These are phyloP conservation scores for Rhododendron griersonianum DNA, from an alignment of 148 eudicot species.

Conservation along the genomic window DNA sequence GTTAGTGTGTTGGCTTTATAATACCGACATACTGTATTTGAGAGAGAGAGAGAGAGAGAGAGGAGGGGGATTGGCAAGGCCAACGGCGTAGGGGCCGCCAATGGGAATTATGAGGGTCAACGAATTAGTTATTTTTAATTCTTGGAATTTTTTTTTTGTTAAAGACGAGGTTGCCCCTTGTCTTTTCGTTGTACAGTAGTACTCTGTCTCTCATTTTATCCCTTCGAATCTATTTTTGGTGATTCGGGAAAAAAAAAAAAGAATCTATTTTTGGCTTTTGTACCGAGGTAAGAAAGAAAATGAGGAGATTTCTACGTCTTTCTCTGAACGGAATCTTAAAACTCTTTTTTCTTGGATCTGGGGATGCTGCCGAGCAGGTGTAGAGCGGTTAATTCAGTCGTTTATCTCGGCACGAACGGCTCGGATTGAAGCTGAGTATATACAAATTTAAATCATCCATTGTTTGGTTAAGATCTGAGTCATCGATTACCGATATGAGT, in stretches of 20 bases:
- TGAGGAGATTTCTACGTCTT: background rate
- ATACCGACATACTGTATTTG: constrained; percentile 19
- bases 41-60: background rate
- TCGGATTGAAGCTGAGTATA: too few relatives aligned
- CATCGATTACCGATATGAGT: too few relatives aligned
- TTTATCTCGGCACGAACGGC: too few relatives aligned
- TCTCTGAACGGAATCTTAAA: background rate
- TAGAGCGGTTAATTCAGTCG: rapidly evolving
- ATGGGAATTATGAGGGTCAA: constrained; percentile 59
- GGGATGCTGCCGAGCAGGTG: too few relatives aligned
- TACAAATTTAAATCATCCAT: too few relatives aligned
- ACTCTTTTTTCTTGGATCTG: too few relatives aligned
- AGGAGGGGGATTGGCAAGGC: constrained; percentile 32
- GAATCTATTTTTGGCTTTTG: background rate
- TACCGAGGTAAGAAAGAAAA: background rate
- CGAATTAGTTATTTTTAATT: constrained; percentile 20
- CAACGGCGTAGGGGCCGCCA: constrained; percentile 71
- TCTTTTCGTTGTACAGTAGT: constrained; percentile 17
- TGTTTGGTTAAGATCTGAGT: too few relatives aligned
- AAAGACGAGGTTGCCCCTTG: constrained; percentile 50
- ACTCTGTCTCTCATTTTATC: background rate
- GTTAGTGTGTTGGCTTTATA: constrained; percentile 32
- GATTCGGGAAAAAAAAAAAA: background rate
- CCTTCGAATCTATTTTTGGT: constrained; percentile 12
- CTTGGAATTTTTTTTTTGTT: constrained; percentile 17